Evolutionary conservation across 352 stramenopile species (phyloP).

Genomic region (Phytopythium cucurbitacearum): DNA sequence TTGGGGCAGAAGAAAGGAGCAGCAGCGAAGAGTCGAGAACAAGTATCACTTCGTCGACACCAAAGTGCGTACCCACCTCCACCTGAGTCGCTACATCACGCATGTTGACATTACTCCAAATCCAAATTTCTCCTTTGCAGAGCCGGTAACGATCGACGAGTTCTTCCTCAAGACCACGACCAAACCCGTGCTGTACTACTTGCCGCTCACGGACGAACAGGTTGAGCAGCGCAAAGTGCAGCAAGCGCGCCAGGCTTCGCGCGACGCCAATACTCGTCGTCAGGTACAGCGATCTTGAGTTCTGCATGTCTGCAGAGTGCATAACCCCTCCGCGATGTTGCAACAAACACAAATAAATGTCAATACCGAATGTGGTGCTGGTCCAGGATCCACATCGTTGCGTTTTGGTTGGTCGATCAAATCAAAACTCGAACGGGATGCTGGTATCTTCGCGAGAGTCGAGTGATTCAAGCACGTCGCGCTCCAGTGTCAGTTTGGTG

Average conservation of each 20-base stretch:
- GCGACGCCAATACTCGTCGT: no score
- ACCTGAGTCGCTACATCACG: background rate
- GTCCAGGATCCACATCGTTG: no score
- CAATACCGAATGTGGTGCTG: no score
- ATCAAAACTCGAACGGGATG: conserved; percentile 75
- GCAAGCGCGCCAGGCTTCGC: no score
- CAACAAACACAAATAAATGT: background rate
- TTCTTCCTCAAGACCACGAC: conserved; percentile 77
- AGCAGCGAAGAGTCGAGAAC: no score
- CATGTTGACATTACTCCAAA: background rate
- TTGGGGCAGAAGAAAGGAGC: no score
- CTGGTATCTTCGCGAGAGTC: conserved; percentile 63
- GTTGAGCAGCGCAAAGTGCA: conserved; percentile 30
- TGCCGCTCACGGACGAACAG: conserved; percentile 71
- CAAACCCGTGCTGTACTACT: conserved; percentile 78
- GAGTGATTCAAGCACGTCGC: conserved; percentile 43
- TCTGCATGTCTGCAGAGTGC: background rate
- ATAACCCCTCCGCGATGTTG: background rate
- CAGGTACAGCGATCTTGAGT: no score
- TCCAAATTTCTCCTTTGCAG: background rate
- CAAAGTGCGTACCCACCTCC: no score
- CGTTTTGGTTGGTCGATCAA: background rate
- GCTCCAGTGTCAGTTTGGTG: conserved; percentile 78
- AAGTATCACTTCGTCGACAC: no score
- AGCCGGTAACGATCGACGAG: conserved; percentile 54